These are phyloP conservation scores for Suhomyces sp. DNA, from an alignment of 805 yeast species.

Conservation along the genomic window DNA sequence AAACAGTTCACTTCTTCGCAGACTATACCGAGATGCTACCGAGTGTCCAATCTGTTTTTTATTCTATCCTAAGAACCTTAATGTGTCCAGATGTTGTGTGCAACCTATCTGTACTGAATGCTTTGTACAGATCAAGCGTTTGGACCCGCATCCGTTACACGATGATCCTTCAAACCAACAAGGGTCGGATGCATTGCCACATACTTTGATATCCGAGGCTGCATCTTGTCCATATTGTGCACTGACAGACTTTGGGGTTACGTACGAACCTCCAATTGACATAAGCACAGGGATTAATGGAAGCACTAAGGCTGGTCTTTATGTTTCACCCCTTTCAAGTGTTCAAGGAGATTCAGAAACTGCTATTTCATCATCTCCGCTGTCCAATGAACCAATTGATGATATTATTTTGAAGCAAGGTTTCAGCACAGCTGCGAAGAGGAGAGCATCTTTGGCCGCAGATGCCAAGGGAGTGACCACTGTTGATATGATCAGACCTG, in stretches of 20 bases:
- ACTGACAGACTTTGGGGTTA: conserved; percentile 78
- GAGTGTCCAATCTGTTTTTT: conserved; percentile 97
- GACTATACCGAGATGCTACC: conserved; percentile 62
- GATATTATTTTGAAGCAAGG: conserved; percentile 7
- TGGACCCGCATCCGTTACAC: conserved; percentile 93
- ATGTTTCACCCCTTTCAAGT: conserved; percentile 11
- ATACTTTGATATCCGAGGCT: conserved; percentile 76
- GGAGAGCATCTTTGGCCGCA: conserved; percentile 57
- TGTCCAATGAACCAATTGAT: conserved; percentile 15
- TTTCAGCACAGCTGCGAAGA: conserved; percentile 8
- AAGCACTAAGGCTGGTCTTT: conserved; percentile 48
- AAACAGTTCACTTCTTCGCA: conserved; percentile 48
- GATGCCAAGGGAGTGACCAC: conserved; percentile 70
- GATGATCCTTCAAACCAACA: conserved; percentile 41
- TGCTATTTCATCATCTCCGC: conserved; percentile 1
- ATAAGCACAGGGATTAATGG: conserved; percentile 60
- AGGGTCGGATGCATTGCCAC: conserved; percentile 37
- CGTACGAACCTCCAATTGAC: conserved; percentile 62
- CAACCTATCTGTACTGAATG: conserved; percentile 96
- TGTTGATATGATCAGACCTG: conserved; percentile 84
- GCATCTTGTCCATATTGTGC: conserved; percentile 95
- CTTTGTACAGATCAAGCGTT: conserved; percentile 89
- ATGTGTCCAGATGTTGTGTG: conserved; percentile 81
- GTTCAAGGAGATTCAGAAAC: conserved; percentile 13
- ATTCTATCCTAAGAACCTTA: conserved; percentile 75